A percentile compares a stretch with the other conserved stretches of the same genome.
These are phyloP conservation scores for Magnusiomyces ingens DNA, from an alignment of 1,139 yeast species.

Conservation along the genomic window DNA sequence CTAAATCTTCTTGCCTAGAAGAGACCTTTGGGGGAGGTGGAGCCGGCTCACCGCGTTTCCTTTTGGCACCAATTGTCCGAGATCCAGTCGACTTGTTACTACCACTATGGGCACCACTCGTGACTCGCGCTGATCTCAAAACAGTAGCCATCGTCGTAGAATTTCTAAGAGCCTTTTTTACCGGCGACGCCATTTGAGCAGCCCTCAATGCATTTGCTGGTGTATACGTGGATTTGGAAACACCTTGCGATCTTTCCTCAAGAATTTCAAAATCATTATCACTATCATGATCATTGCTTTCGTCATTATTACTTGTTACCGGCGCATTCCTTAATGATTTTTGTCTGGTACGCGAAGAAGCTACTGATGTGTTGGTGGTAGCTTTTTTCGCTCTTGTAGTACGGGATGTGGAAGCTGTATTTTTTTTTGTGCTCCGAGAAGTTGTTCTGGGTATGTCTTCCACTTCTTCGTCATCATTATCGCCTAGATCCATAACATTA, in stretches of 20 bases:
- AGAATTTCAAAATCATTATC: not conserved
- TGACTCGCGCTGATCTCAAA: not conserved
- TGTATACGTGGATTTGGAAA: not conserved
- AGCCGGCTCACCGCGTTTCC: not conserved
- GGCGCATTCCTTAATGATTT: no score
- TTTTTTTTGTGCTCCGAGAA: not conserved
- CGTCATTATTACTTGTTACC: not conserved
- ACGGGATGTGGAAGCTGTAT: not conserved
- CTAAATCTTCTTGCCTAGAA: not conserved
- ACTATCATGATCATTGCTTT: not conserved
- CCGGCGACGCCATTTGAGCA: not conserved
- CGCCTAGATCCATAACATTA: not conserved
- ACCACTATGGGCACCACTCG: not conserved
- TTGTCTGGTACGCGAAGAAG: not conserved
- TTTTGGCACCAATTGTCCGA: not conserved
- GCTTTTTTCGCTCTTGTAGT: not conserved
- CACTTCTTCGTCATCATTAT: not conserved
- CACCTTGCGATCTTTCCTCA: not conserved
- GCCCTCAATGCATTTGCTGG: not conserved
- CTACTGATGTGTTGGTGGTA: not conserved
- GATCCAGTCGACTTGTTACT: not conserved
- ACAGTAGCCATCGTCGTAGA: not conserved
- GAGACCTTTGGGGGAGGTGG: not conserved
- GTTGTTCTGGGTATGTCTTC: not conserved
- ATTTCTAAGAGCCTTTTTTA: not conserved